Evolutionary conservation across 208 protist species (phyloP).

Genomic region (Crithidia expoeki): DNA sequence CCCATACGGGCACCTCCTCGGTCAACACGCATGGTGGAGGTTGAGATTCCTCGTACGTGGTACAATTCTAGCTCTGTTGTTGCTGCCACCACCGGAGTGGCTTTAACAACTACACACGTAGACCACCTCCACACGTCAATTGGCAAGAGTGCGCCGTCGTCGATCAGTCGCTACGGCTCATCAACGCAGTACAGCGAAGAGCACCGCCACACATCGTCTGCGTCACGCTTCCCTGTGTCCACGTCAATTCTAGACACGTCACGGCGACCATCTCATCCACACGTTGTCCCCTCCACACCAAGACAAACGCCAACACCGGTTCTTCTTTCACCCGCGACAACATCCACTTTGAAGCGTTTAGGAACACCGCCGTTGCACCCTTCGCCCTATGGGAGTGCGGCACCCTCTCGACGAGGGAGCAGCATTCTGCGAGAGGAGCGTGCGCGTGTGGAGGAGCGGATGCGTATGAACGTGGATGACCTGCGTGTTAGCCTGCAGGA

Average conservation of each 20-base stretch:
- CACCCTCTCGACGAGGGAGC: constrained; percentile 1
- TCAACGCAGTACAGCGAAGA: not conserved
- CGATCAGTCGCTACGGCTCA: not conserved
- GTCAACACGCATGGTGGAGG: not conserved
- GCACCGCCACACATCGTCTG: not conserved
- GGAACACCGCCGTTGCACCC: constrained; percentile 11
- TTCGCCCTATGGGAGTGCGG: not conserved
- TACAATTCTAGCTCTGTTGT: not conserved
- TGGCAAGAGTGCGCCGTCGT: not conserved
- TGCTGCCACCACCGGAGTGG: not conserved
- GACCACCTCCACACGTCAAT: too few relatives aligned
- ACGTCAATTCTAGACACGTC: not conserved
- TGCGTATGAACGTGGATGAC: constrained; percentile 54
- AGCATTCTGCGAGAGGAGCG: constrained; percentile 75
- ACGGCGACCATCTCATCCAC: not conserved
- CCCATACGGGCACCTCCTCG: too few relatives aligned
- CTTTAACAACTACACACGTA: too few relatives aligned
- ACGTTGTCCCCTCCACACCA: not conserved
- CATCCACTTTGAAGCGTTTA: not conserved
- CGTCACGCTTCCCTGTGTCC: not conserved
- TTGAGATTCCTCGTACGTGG: constrained; percentile 8
- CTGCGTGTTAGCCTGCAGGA: constrained; percentile 52
- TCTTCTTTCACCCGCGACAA: not conserved
- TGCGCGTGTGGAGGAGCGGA: constrained; percentile 52
- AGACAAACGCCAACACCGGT: not conserved